phyloP scores from a whole-genome alignment of 352 stramenopile genomes.

The Phytopythium boreale region DNA sequence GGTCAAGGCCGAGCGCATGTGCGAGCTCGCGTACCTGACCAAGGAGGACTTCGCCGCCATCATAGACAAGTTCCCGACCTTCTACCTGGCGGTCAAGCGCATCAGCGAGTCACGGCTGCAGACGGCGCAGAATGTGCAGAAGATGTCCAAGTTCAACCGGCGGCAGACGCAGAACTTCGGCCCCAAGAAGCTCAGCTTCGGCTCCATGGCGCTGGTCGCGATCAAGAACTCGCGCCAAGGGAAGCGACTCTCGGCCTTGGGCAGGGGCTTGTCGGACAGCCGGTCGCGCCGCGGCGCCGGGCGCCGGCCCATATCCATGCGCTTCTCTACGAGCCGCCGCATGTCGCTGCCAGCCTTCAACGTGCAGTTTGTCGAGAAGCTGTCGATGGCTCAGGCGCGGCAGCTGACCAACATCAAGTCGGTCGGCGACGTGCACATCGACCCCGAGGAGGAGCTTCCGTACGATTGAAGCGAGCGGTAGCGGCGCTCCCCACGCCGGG shows the following conservation, averaged over 20 bases:
- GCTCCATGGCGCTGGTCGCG: slow-evolving; percentile 13
- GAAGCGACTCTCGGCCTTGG: slow-evolving; percentile 10
- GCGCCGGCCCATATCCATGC: slow-evolving; percentile 7
- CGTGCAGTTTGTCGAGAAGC: slow-evolving; percentile 25
- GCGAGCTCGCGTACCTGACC: slow-evolving; percentile 59
- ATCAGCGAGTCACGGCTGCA: slow-evolving; percentile 70
- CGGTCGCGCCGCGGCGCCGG: not conserved
- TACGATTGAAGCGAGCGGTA: slow-evolving; percentile 13
- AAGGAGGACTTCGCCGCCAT: slow-evolving; percentile 57
- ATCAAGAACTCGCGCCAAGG: slow-evolving; percentile 18
- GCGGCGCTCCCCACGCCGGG: too few relatives aligned
- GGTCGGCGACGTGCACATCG: slow-evolving; percentile 26
- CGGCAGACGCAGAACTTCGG: slow-evolving; percentile 23
- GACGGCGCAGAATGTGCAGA: slow-evolving; percentile 61
- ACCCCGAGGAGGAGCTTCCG: slow-evolving; percentile 21
- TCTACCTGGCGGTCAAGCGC: slow-evolving; percentile 55
- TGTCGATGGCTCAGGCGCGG: slow-evolving; percentile 33
- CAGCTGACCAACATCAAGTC: slow-evolving; percentile 24
- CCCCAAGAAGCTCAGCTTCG: slow-evolving; percentile 23
- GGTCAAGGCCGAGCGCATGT: slow-evolving; percentile 58
- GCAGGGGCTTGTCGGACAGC: not conserved
- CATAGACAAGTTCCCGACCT: slow-evolving; percentile 66
- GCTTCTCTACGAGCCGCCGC: slow-evolving; percentile 16
- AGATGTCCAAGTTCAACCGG: slow-evolving; percentile 56
- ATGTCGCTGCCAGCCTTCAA: slow-evolving; percentile 25